Evolutionary conservation across 768 basidiomycete species (phyloP), one percentile per base, ranked within the genome.

Genomic region (Pisolithus orientalis): DNA sequence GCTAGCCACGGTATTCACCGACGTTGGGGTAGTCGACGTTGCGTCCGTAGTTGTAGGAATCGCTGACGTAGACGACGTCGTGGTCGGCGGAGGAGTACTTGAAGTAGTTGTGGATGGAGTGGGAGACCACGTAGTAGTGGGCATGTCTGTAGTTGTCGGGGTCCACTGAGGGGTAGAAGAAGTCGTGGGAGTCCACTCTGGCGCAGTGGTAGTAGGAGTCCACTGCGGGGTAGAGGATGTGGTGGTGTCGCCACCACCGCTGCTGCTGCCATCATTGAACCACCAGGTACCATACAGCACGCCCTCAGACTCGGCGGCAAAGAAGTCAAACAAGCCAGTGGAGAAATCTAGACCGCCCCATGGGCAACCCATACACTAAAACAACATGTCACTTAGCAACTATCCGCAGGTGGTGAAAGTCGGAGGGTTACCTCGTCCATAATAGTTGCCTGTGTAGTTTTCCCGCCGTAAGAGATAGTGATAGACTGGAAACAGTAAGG

Each of bases 341-440:
- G 83, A 82, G 51, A 90, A 71, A 69, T 92, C 90, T 27, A 90
- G 76, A 39, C 80, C 87, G 27, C 75, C 77, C 32, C 64, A 75
- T 25, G 80, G 80, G 63, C 89, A 91, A 17, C 76, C 78, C 43
- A 81, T 80, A 63, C 87, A 89, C 80, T 86, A 40, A 32, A 49
- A 49, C 21, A 49, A 27, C 50, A 43, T 27, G 28, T 43, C 42
- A 52, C 25, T 52, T 50, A 49, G 52, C n/a, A 25, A 28, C 34
- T 28, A 51, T 34, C 17, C 37, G 9, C 45, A 29, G 27, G 24
- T 2, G 37, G n/a, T 34, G 44, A 16, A 16, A 9, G 17, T 48
- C 14, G 43, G 32, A 52, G 52, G 47, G 61, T 56, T 47, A 83
- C 85, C 80, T 77, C 66, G 65, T 90, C 88, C 69, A 75, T 73